phyloP scores from a whole-genome alignment of 257 asterid species.

The Perilla frutescens region DNA sequence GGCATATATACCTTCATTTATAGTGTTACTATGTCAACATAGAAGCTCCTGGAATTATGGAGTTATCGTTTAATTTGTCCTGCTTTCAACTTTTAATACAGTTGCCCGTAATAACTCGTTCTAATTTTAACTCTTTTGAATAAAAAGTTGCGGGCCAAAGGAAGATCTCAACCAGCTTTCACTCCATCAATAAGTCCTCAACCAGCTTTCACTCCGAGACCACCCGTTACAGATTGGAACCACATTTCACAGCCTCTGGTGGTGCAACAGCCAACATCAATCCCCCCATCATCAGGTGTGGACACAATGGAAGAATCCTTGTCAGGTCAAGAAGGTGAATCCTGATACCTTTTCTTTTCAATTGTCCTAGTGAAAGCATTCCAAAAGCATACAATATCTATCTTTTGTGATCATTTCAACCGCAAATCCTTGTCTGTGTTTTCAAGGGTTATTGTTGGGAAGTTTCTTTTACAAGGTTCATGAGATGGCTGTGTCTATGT shows the following conservation, averaged over 20 bases:
- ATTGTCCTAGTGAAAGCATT: slow-evolving; percentile 8
- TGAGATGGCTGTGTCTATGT: slow-evolving; percentile 7
- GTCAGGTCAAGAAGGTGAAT: slow-evolving; percentile 60
- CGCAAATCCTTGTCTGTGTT: neutral
- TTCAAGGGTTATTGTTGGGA: slow-evolving; percentile 2
- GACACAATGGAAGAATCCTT: slow-evolving; percentile 56
- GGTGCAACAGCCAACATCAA: slow-evolving; percentile 48
- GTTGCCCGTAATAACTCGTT: neutral
- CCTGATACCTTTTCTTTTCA: slow-evolving; percentile 5
- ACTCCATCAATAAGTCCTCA: slow-evolving; percentile 37
- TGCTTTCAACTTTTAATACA: slow-evolving; percentile 21
- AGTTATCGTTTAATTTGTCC: slow-evolving; percentile 3
- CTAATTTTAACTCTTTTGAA: slow-evolving; percentile 8
- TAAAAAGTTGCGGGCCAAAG: slow-evolving; percentile 60
- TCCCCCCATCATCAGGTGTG: slow-evolving; percentile 39
- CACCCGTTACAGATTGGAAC: slow-evolving; percentile 53
- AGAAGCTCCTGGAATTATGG: neutral
- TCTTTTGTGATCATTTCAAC: slow-evolving; percentile 13
- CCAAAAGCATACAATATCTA: neutral
- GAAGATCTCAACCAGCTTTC: slow-evolving; percentile 49
- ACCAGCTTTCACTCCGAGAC: slow-evolving; percentile 50
- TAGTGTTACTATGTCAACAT: neutral
- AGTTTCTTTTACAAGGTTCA: neutral
- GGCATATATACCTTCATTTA: neutral
- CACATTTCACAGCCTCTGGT: slow-evolving; percentile 54